These are phyloP conservation scores for Paecilomyces dactylethromorphus DNA, from an alignment of 2,329 filamentous ascomycete species.

Conservation along the genomic window DNA sequence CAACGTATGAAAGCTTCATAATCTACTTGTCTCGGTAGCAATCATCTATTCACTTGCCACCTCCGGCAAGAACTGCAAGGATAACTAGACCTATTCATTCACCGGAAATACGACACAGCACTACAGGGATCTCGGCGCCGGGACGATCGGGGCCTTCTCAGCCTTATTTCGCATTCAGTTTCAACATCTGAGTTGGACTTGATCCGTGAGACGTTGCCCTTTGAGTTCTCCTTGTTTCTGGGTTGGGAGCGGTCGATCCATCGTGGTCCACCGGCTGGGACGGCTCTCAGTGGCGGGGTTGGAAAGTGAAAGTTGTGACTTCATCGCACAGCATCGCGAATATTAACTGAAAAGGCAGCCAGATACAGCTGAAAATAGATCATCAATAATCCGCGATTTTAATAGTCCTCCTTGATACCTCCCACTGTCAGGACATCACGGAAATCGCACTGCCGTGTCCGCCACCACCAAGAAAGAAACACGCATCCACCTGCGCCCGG, in stretches of 20 bases:
- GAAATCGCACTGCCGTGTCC: neutral
- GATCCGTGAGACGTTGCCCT: neutral
- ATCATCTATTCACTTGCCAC: neutral
- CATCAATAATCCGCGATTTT: neutral
- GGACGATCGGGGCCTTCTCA: neutral
- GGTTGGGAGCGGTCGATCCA: neutral
- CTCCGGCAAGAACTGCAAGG: neutral
- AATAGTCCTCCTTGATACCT: neutral
- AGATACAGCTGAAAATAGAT: neutral
- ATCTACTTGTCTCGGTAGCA: neutral
- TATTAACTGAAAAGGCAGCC: neutral
- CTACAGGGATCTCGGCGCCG: neutral
- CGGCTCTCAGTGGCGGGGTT: neutral
- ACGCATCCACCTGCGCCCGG: neutral
- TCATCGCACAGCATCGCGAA: neutral
- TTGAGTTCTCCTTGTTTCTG: neutral
- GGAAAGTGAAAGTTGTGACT: neutral
- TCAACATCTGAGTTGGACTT: neutral
- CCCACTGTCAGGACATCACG: neutral
- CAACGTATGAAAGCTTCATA: neutral
- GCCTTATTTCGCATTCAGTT: neutral
- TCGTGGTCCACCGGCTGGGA: neutral
- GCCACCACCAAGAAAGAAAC: neutral
- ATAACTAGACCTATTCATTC: neutral
- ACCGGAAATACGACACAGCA: neutral